These are phyloP conservation scores for Cordyceps fumosorosea DNA, from an alignment of 2,329 filamentous ascomycete species.

Conservation along the genomic window DNA sequence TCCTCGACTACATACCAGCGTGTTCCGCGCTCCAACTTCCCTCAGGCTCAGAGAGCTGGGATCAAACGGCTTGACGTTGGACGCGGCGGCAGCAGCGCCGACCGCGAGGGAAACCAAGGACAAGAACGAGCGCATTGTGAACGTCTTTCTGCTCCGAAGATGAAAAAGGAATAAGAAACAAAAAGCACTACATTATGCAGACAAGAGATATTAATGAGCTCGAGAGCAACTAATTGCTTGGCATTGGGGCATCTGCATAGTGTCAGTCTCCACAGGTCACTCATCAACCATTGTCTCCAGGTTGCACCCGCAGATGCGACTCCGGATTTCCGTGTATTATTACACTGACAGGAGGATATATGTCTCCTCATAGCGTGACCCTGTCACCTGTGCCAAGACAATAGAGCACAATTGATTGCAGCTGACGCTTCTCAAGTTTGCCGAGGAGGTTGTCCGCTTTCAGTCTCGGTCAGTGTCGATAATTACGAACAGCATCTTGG, in stretches of 20 bases:
- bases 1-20: slow-evolving; percentile 22
- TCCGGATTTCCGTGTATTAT: background rate
- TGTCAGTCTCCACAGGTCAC: background rate
- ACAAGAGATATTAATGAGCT: background rate
- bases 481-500: background rate
- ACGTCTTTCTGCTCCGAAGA: fast-evolving
- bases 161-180: background rate
- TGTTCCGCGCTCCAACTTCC: slow-evolving; percentile 33
- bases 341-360: background rate
- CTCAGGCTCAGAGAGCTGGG: slow-evolving; percentile 23
- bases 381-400: background rate
- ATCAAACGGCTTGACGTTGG: slow-evolving; percentile 19
- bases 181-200: background rate
- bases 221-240: background rate
- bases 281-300: background rate
- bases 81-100: slow-evolving; percentile 9
- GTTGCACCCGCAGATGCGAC: background rate
- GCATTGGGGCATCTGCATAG: background rate
- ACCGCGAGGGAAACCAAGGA: slow-evolving; percentile 15
- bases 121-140: background rate
- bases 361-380: background rate
- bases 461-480: background rate
- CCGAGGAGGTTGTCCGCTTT: background rate
- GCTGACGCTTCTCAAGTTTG: background rate
- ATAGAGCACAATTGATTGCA: background rate